phyloP scores from a whole-genome alignment of 176 grass and related monocot genomes.

The Chrysopogon serrulatus region DNA sequence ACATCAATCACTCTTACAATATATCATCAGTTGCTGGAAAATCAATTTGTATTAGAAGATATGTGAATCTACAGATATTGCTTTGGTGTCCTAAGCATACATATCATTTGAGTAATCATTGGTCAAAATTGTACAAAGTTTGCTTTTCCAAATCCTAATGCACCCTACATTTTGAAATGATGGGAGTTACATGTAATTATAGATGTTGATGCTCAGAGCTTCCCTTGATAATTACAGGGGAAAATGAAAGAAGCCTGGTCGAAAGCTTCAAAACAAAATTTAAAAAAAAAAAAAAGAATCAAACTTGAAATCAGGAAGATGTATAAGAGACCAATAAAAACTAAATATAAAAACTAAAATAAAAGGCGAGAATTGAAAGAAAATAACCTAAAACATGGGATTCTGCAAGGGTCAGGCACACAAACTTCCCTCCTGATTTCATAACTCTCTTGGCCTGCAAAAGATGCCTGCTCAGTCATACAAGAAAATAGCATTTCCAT shows the following conservation, averaged over 20 bases:
- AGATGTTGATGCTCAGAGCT: background rate
- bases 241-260: background rate
- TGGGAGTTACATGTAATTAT: background rate
- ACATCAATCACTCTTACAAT: background rate
- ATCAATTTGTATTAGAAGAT: background rate
- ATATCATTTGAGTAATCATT: background rate
- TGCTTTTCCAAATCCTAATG: background rate
- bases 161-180: background rate
- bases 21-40: background rate
- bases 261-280: background rate
- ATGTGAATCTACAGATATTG: background rate
- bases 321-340: background rate
- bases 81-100: background rate
- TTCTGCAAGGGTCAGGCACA: slow-evolving; percentile 87
- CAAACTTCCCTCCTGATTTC: slow-evolving; percentile 77
- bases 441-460: slow-evolving; percentile 82
- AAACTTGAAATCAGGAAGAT: background rate
- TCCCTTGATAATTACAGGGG: background rate
- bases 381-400: slow-evolving; percentile 92
- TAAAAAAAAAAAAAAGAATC: background rate
- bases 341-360: background rate
- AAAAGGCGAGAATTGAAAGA: slow-evolving; percentile 11
- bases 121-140: background rate
- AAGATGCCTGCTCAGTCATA: slow-evolving; percentile 12
- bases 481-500: slow-evolving; percentile 10